Conservation (phyloP, 257 asterid genomes). For the Solanum piurae region DNA sequence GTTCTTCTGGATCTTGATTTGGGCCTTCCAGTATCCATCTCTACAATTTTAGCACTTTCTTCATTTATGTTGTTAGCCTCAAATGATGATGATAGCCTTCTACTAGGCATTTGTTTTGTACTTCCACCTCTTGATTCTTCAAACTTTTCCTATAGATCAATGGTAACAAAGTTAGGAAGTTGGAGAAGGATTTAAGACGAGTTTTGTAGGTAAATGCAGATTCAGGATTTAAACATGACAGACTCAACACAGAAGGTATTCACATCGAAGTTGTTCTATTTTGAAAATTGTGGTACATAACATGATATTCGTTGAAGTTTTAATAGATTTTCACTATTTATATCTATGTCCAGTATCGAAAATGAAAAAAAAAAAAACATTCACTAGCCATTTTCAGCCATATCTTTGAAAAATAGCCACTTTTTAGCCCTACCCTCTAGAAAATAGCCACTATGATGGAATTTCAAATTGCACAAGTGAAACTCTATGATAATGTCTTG, state of each 20-base stretch:
- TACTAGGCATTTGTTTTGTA: slow-evolving; percentile 23
- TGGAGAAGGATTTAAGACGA: not conserved
- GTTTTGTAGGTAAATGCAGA: not conserved
- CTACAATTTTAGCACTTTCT: slow-evolving; percentile 70
- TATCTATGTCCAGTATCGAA: not conserved
- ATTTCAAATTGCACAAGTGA: not conserved
- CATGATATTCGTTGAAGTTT: not conserved
- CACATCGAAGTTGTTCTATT: not conserved
- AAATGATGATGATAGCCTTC: slow-evolving; percentile 39
- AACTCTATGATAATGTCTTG: not conserved
- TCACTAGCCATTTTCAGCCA: not conserved
- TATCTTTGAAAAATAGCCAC: not conserved
- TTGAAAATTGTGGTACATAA: not conserved
- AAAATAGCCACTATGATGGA: not conserved
- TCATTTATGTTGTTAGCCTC: slow-evolving; percentile 29
- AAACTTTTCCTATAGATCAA: slow-evolving; percentile 20
- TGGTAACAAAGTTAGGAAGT: not conserved
- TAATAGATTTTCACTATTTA: no score
- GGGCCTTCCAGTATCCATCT: slow-evolving; percentile 62
- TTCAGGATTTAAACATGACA: not conserved
- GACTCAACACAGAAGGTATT: fast-evolving
- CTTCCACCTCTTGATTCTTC: slow-evolving; percentile 27
- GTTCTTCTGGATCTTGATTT: slow-evolving; percentile 47
- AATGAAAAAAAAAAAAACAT: no score
- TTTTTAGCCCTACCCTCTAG: not conserved